phyloP scores from a whole-genome alignment of 352 stramenopile species.

The Phytophthora fragariaefolia region DNA sequence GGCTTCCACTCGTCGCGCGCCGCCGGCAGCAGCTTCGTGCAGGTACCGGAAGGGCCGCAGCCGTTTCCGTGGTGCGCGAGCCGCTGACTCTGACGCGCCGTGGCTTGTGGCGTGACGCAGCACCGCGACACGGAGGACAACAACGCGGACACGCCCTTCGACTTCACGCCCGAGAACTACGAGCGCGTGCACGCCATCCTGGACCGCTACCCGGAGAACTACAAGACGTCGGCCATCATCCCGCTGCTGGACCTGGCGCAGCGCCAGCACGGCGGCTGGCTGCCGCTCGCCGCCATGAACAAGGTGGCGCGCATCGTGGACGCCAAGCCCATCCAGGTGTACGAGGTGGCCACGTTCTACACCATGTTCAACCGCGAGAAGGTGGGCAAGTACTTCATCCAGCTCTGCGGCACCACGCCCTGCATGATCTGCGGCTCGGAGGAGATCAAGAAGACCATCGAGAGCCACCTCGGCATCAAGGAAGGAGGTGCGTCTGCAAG shows the following conservation, averaged over 20 bases:
- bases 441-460: constrained; percentile 99
- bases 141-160: constrained; percentile 95
- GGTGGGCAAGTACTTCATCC: constrained; percentile 95
- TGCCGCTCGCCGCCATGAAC: constrained; percentile 99
- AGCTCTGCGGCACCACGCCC: constrained; percentile 99
- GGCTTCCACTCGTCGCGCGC: constrained; percentile 61
- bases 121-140: constrained; percentile 98
- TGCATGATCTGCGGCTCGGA: constrained; percentile 99
- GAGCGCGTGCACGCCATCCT: constrained; percentile 95
- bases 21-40: constrained; percentile 46
- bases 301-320: constrained; percentile 99
- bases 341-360: constrained; percentile 99
- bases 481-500: constrained; percentile 90
- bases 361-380: constrained; percentile 99
- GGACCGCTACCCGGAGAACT: constrained; percentile 98
- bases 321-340: constrained; percentile 96
- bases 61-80: too few species aligned
- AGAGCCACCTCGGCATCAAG: constrained; percentile 97
- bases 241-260: constrained; percentile 97
- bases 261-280: constrained; percentile 97
- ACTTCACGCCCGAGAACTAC: constrained; percentile 99
- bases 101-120: constrained; percentile 44
- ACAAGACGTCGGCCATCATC: constrained; percentile 99
- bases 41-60: constrained; percentile 41
- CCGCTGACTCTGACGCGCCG: constrained; percentile 3